Evolutionary conservation across 139 green algal species (phyloP).

Genomic region (Auxenochlorella protothecoides): DNA sequence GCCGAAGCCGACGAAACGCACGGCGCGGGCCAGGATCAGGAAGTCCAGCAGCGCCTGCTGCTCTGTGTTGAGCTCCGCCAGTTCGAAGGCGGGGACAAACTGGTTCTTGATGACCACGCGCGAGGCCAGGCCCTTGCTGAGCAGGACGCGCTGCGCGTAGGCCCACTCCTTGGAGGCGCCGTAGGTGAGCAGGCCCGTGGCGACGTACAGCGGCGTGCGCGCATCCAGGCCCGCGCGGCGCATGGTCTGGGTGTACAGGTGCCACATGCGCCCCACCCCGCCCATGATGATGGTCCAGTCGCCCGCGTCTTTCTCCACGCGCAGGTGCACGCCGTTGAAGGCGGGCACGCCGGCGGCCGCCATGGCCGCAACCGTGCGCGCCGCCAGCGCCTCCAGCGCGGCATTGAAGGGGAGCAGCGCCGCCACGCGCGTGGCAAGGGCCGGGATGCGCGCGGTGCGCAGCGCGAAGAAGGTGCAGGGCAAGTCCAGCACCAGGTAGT

Average conservation of each 20-base stretch:
- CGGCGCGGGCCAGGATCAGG: slow-evolving; percentile 38
- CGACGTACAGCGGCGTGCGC: slow-evolving; percentile 36
- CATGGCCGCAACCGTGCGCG: slow-evolving; percentile 36
- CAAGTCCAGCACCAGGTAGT: slow-evolving; percentile 45
- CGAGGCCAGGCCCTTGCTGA: slow-evolving; percentile 12
- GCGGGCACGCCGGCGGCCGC: slow-evolving; percentile 3
- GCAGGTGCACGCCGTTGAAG: slow-evolving; percentile 43
- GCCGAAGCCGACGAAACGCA: slow-evolving; percentile 52
- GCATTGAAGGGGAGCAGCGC: slow-evolving; percentile 38
- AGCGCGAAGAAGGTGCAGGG: slow-evolving; percentile 56
- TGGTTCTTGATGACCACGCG: slow-evolving; percentile 51
- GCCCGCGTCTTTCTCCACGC: slow-evolving; percentile 50
- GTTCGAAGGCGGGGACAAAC: slow-evolving; percentile 31
- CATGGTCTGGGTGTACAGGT: slow-evolving; percentile 33
- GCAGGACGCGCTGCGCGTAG: slow-evolving; percentile 8
- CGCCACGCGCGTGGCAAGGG: slow-evolving; percentile 39
- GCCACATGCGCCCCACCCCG: slow-evolving; percentile 31
- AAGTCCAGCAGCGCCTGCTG: slow-evolving; percentile 60
- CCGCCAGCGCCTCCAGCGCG: slow-evolving; percentile 28
- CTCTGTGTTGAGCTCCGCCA: slow-evolving; percentile 43
- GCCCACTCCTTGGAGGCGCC: slow-evolving; percentile 19
- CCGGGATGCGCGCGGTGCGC: slow-evolving; percentile 30
- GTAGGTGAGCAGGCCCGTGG: slow-evolving; percentile 50
- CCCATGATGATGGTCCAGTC: slow-evolving; percentile 57
- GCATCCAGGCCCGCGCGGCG: slow-evolving; percentile 24